Evolutionary conservation across 441 rosid species (phyloP).

Genomic region (Metrosideros polymorpha): DNA sequence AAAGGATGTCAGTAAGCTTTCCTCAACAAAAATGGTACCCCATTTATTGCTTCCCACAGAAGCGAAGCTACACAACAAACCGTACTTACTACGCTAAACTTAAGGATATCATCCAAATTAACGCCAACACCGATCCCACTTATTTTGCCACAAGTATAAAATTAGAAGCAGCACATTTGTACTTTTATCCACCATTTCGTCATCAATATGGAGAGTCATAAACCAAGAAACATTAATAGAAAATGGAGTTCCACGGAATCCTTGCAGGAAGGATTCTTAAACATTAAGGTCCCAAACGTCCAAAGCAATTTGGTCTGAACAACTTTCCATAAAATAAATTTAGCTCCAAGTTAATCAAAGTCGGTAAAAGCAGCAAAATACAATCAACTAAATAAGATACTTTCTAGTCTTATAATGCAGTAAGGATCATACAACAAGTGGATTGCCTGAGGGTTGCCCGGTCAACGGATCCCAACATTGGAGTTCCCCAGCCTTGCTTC

Average conservation of each 20-base stretch:
- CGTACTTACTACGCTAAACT: neutral
- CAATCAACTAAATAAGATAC: neutral
- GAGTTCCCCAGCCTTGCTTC: constrained; percentile 90
- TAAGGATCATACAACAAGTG: constrained; percentile 41
- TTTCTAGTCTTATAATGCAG: neutral
- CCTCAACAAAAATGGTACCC: neutral
- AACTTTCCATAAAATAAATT: neutral
- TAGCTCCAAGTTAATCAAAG: neutral
- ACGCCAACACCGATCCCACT: neutral
- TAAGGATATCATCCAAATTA: neutral
- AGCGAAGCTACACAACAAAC: neutral
- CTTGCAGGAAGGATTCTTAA: neutral
- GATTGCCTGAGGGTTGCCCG: constrained; percentile 74
- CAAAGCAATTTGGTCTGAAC: neutral
- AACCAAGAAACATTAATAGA: neutral
- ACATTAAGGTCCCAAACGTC: neutral
- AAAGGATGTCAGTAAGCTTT: neutral
- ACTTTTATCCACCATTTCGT: neutral
- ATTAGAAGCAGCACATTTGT: neutral
- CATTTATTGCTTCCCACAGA: neutral
- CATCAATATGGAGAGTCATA: neutral
- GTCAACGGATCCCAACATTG: constrained; percentile 83
- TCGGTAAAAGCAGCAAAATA: neutral
- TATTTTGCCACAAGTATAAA: neutral
- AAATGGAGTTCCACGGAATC: neutral